Evolutionary conservation across 176 grass and related monocot species (phyloP), one percentile per base, ranked within the genome.

Genomic region (Triticum dicoccoides): DNA sequence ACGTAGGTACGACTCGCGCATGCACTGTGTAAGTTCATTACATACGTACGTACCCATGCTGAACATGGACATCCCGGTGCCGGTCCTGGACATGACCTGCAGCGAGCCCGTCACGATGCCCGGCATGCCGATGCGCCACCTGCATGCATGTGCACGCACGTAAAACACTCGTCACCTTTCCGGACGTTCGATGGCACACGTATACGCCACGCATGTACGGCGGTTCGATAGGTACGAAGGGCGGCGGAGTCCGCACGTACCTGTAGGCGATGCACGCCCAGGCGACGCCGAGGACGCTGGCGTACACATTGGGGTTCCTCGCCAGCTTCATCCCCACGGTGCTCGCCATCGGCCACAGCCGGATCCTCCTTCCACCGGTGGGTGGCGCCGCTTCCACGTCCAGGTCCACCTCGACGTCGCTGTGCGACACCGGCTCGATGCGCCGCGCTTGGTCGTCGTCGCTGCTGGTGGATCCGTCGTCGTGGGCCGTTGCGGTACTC

Each of bases 41-140:
- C 6, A 38, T 39, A 39, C 11, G 44, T 47, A 51, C 52, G 52
- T 29, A 92, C 95, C 95, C 82, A 95, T 88, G 89, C 89, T 98
- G 76, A 98, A 98, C 95, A 98, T 98, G 25, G 89, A 76, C 87
- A 92, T 82, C 51, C 87, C 93, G 11, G 93, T 89, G 65, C 95
- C 93, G 1, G 89, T 87, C 61, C 54, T 91, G 17, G 95, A 86
- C 89, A 98, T 98, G 39, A 98, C 90, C 81, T 88, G 80, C 89
- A 98, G 81, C 37, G 91, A 95, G 2, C 87, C 93, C 68, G 90
- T 90, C 21, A 98, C 76, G 68, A 98, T 68, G 37, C 58, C 77
- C 44, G 93, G 93, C 91, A 98, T 87, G 70, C 80, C 79, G 11
- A 95, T 51, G 33, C 82, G 47, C 91, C 90, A 95, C 89, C 95